A percentile compares a stretch with the other conserved stretches of the same genome.
These are phyloP conservation scores for Athelia sp. DNA, from an alignment of 1,284 basidiomycete species.

Conservation along the genomic window DNA sequence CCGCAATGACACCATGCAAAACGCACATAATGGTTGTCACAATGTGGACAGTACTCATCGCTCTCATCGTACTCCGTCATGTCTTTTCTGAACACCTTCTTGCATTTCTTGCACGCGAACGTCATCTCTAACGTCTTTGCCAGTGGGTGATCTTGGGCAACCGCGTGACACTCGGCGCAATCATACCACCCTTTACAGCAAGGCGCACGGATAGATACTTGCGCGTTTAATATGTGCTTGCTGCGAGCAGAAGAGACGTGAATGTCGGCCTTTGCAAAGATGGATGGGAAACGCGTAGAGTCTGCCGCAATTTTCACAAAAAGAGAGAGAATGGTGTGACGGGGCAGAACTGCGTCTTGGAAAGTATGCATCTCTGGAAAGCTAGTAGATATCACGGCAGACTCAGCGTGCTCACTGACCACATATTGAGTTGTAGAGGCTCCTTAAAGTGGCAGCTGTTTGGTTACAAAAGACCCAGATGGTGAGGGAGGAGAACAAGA, in stretches of 20 bases:
- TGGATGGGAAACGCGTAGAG: too few species aligned
- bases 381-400: too few species aligned
- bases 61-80: constrained; percentile 89
- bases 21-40: constrained; percentile 95
- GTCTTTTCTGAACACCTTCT: constrained; percentile 95
- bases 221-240: constrained; percentile 91
- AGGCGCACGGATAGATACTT: constrained; percentile 89
- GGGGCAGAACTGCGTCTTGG: too few species aligned
- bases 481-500: too few species aligned
- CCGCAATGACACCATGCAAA: background rate
- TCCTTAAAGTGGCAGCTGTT: too few species aligned
- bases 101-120: constrained; percentile 97
- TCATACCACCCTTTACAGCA: constrained; percentile 97
- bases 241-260: constrained; percentile 32
- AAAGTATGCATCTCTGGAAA: too few species aligned
- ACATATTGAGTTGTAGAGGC: too few species aligned
- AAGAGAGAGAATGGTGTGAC: too few species aligned
- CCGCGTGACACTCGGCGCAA: constrained; percentile 93
- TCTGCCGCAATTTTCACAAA: too few species aligned
- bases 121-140: constrained; percentile 84
- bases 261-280: background rate
- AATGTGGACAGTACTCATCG: constrained; percentile 97
- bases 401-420: too few species aligned
- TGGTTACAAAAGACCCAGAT: too few species aligned
- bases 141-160: constrained; percentile 72